Base-by-base conservation (phyloP, 306 rosid genomes). In the Pyrus betulifolia region DNA sequence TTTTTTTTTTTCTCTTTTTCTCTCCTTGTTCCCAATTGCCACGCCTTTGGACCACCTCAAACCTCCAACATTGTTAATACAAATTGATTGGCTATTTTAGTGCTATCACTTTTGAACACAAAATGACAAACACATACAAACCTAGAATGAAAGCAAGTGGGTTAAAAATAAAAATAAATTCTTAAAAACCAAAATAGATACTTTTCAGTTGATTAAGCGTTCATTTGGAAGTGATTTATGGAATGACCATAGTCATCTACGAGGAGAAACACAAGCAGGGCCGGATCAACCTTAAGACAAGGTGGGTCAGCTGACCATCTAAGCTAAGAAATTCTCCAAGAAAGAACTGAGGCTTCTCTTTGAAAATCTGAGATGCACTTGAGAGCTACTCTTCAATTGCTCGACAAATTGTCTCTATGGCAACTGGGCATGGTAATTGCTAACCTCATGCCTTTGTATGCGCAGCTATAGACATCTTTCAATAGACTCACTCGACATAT, bases 351-450 rank as follows among this genome's bases (percentile, higher is more conserved):
- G 15, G 52, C 18, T 46, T 1, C 17, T 5, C 4, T 46, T 46
- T 46, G 6, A 46, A 44, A 46, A 46, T 46, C 0, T 46, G 18
- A 46, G 52, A 45, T 12, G 52, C 2, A 0, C 17, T 14, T 13
- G 8, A 13, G 5, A 46, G 52, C 2, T 46, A 0, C 6, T 0
- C 0, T 46, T 1, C 52, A 46, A 46, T 0, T 4, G 6, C 5
- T 14, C 0, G 52, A 46, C 6, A 6, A 46, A 46, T 46, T 45
- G 18, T 4, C 18, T 13, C 6, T 14, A 14, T 46, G 6, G 18
- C 6, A 0, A 14, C 0, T 46, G 6, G 18, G 18, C 18, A 46
- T 1, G 6, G 2, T 46, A 13, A 15, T 0, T 46, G 40, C 40
- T 6, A 35, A 1, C 40, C 40, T 1, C 40, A 7, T 35, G 9